phyloP scores from a whole-genome alignment of 164 flowering plant genomes.

The Aristolochia contorta region DNA sequence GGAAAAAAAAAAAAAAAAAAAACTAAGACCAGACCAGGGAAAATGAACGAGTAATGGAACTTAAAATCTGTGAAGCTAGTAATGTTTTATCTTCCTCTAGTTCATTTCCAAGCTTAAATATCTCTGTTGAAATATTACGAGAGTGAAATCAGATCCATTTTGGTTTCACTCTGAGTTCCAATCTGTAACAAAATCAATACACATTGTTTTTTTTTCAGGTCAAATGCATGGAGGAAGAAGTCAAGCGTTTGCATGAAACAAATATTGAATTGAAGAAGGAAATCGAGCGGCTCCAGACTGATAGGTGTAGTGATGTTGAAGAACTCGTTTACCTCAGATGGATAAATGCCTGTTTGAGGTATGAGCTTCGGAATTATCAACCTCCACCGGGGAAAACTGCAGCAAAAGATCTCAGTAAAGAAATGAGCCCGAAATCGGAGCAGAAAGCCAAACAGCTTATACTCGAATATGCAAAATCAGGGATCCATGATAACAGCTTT shows the following conservation, averaged over 20 bases:
- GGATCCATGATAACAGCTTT: conserved; percentile 21
- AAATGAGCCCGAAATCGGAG: conserved; percentile 70
- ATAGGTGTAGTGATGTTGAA: conserved; percentile 63
- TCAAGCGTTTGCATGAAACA: conserved; percentile 29
- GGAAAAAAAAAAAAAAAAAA: too few relatives aligned
- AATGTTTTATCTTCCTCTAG: too few relatives aligned
- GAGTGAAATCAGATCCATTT: too few relatives aligned
- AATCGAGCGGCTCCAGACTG: conserved; percentile 55
- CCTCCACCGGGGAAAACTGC: conserved; percentile 54
- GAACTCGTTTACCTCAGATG: conserved; percentile 88
- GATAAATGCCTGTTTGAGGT: conserved; percentile 88
- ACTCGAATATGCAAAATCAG: conserved; percentile 64
- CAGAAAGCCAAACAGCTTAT: conserved; percentile 79
- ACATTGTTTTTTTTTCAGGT: conserved; percentile 27
- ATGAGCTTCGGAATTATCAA: conserved; percentile 67
- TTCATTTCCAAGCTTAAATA: too few relatives aligned
- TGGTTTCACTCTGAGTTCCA: background rate
- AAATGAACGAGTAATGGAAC: too few relatives aligned
- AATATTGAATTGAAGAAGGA: conserved; percentile 48
- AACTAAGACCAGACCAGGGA: too few relatives aligned
- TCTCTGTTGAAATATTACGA: too few relatives aligned
- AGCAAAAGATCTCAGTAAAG: conserved; percentile 76
- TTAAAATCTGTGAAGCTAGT: too few relatives aligned
- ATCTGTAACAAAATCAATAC: background rate
- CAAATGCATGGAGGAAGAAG: conserved; percentile 25